Base-by-base conservation (phyloP, 2,329 filamentous ascomycete species). In the Camptophora hylomeconis region DNA sequence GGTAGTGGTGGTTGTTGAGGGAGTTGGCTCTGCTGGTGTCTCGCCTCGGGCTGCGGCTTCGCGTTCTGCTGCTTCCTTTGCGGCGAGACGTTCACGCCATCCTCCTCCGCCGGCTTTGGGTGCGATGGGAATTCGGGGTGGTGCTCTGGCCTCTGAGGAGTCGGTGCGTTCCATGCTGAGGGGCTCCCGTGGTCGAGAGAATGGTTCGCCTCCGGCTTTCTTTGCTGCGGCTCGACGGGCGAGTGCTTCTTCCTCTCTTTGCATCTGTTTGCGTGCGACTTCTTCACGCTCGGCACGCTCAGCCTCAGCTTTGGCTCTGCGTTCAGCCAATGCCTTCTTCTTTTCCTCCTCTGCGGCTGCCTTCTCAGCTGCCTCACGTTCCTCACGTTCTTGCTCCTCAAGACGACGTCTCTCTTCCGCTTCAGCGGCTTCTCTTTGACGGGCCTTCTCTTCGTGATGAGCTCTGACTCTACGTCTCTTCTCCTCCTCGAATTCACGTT, bases 401-500 rank as follows among this genome's bases (percentile, higher is more conserved):
- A 68, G 70, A 33, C 76, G 65, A 40, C 69, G 69, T 32, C 75
- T 72, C 61, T 93, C 86, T 50, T 75, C 74, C 56, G 89, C 86
- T 55, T 93, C 86, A 28, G 68, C 72, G 59, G 92, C 83, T 33
- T 73, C 69, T 62, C 75, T 83, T 69, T 94, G 84, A 32, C 79
- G 75, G 32, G 81, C 69, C 54, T 78, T 77, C 44, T 75, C 73
- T 51, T 94, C 87, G 45, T 80, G 77, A 49, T 80, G 74, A 54
- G 94, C 84, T 68, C 83, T 87, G 60, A 84, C 76, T 48, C 89
- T 81, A 41, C 75, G 70, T 20, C 77, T 72, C 58, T 94, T 92
- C 63, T 92, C 83, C 57, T 79, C 80, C 64, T 95, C 81, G 34
- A 95, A 71, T 53, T 98, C 89, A 41, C 79, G 75, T 65, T 95